These are phyloP conservation scores for Colletotrichum gigasporum DNA, from an alignment of 2,329 filamentous ascomycete genomes.

Conservation along the genomic window DNA sequence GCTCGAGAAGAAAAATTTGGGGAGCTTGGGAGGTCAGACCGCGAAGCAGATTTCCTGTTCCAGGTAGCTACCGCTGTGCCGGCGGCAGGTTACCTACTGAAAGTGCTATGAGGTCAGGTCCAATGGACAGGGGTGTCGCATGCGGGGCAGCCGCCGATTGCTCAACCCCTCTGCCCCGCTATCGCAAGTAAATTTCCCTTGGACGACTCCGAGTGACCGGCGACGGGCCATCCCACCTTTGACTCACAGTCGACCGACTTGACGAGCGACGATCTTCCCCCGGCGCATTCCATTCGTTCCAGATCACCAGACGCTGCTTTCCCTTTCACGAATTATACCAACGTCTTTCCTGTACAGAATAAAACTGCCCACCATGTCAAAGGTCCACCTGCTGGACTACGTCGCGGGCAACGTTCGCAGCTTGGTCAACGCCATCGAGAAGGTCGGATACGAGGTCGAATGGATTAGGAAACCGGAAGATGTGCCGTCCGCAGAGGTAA, in stretches of 20 bases:
- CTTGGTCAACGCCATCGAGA: slow-evolving; percentile 97
- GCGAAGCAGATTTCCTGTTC: slow-evolving; percentile 9
- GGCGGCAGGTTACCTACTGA: neutral
- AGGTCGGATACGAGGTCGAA: slow-evolving; percentile 90
- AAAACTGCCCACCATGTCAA: slow-evolving; percentile 68
- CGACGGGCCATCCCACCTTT: slow-evolving; percentile 1
- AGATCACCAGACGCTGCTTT: neutral
- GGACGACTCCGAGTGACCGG: slow-evolving; percentile 10
- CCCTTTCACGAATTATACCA: neutral
- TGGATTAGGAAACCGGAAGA: slow-evolving; percentile 90
- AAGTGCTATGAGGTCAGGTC: too few species aligned
- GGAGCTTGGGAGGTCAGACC: neutral
- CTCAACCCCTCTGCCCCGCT: slow-evolving; percentile 37
- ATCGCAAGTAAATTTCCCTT: slow-evolving; percentile 34
- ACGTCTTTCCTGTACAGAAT: neutral
- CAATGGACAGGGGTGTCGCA: slow-evolving; percentile 7
- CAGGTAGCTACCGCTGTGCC: neutral
- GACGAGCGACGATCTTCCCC: neutral
- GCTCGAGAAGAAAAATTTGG: neutral
- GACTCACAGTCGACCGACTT: slow-evolving; percentile 14
- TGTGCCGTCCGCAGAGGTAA: slow-evolving; percentile 84
- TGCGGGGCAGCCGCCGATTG: slow-evolving; percentile 21
- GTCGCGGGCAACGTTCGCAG: slow-evolving; percentile 97
- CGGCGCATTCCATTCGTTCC: slow-evolving; percentile 13
- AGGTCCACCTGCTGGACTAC: slow-evolving; percentile 83